A percentile compares a stretch with the other conserved stretches of the same genome.
Conservation (phyloP, 2,329 filamentous ascomycete species). For the Graphiopsis chlorocephala region DNA sequence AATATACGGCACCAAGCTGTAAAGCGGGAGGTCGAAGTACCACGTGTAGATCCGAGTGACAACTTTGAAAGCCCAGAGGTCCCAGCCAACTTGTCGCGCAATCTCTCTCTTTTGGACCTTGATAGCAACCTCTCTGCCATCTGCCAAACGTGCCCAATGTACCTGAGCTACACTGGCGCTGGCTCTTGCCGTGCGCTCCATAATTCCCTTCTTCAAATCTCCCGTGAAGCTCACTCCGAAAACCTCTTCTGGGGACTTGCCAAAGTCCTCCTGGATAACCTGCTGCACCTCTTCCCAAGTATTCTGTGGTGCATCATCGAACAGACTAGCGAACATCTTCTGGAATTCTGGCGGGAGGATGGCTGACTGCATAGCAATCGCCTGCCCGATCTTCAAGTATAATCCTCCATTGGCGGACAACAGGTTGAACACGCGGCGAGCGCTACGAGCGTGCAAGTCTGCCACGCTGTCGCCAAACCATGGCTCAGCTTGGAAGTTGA, state of each 20-base stretch:
- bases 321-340: constrained; percentile 94
- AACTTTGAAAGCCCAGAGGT: constrained; percentile 92
- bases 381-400: constrained; percentile 97
- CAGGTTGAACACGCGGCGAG: constrained; percentile 76
- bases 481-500: constrained; percentile 86
- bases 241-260: constrained; percentile 78
- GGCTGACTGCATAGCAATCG: constrained; percentile 96
- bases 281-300: constrained; percentile 79
- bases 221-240: constrained; percentile 77
- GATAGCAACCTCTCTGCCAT: constrained; percentile 88
- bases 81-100: constrained; percentile 84
- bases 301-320: constrained; percentile 95
- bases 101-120: constrained; percentile 98
- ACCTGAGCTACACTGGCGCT: constrained; percentile 95
- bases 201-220: constrained; percentile 56
- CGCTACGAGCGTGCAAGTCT: constrained; percentile 79
- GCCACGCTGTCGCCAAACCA: constrained; percentile 69
- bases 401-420: constrained; percentile 84
- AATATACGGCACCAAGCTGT: constrained; percentile 87
- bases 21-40: constrained; percentile 91
- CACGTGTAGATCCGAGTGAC: constrained; percentile 79
- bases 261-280: constrained; percentile 85
- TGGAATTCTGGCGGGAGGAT: constrained; percentile 92
- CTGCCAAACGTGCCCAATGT: constrained; percentile 82
- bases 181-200: constrained; percentile 70